phyloP scores from a whole-genome alignment of 2,329 filamentous ascomycete species.

The Trematosphaeria pertusa region DNA sequence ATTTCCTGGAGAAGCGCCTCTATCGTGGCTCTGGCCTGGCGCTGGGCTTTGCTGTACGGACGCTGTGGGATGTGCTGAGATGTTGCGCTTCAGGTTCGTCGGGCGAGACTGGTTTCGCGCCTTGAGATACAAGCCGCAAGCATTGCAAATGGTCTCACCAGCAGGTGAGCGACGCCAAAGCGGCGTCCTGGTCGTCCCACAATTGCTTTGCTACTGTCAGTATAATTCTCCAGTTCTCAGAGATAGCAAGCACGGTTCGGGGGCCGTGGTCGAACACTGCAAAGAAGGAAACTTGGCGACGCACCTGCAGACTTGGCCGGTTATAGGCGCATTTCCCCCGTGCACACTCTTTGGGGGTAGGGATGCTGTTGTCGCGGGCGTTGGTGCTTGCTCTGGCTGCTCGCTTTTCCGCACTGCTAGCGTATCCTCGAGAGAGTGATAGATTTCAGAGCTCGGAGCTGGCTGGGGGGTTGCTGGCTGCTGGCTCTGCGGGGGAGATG shows the following conservation, averaged over 20 bases:
- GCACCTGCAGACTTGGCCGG: conserved; percentile 76
- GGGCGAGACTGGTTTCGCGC: conserved; percentile 90
- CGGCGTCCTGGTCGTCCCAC: conserved; percentile 90
- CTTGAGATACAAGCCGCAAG: conserved; percentile 93
- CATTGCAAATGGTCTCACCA: conserved; percentile 96
- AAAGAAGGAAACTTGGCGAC: too few relatives aligned
- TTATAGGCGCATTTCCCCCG: conserved; percentile 49
- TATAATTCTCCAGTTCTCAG: neutral
- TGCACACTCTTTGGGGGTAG: conserved; percentile 23
- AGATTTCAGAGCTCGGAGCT: conserved; percentile 40
- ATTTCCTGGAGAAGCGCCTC: conserved; percentile 49
- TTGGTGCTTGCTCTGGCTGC: conserved; percentile 27
- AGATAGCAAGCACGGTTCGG: neutral
- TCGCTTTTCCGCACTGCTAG: conserved; percentile 30
- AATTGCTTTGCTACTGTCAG: conserved; percentile 71
- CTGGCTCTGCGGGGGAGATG: conserved; percentile 25
- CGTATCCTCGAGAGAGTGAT: conserved; percentile 51
- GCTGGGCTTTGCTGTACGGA: conserved; percentile 50
- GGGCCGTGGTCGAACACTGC: too few relatives aligned
- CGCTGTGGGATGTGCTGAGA: conserved; percentile 46
- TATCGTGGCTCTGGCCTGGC: conserved; percentile 45
- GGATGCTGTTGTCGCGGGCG: conserved; percentile 29
- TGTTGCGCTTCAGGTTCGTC: conserved; percentile 84
- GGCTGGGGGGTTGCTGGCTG: conserved; percentile 25
- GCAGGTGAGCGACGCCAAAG: conserved; percentile 93